Evolutionary conservation across 2,329 filamentous ascomycete genomes (phyloP).

Genomic region (Cercospora sesami): DNA sequence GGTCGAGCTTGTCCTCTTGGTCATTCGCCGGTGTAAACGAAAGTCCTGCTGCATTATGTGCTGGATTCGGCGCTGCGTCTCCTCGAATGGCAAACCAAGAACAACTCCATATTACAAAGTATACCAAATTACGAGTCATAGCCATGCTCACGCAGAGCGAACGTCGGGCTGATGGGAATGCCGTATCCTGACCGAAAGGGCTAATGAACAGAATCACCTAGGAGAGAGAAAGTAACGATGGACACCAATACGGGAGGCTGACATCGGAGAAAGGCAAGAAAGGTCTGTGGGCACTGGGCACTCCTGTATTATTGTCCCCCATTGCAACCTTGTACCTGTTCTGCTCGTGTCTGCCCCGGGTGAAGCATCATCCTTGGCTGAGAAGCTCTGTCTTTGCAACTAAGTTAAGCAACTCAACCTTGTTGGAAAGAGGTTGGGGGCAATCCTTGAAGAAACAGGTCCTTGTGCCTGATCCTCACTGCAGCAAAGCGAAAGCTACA

Average conservation of each 20-base stretch:
- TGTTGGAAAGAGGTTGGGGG: background rate
- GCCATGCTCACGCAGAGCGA: background rate
- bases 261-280: background rate
- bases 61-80: conserved; percentile 1
- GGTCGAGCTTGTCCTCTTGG: background rate
- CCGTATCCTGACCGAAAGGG: background rate
- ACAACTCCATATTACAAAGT: background rate
- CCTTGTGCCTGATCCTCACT: background rate
- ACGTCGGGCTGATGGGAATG: background rate
- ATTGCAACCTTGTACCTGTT: background rate
- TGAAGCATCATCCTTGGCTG: background rate
- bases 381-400: background rate
- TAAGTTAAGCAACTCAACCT: background rate
- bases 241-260: background rate
- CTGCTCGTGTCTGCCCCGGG: background rate
- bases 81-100: background rate
- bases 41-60: conserved; percentile 3
- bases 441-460: background rate
- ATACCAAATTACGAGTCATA: background rate
- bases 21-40: background rate
- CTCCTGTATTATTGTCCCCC: background rate
- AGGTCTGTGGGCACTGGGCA: background rate
- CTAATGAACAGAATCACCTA: background rate
- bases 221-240: background rate
- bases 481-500: background rate